Percentiles rank a stretch among this genome's conserved stretches.
phyloP scores from a whole-genome alignment of 2,329 filamentous ascomycete genomes.

The Metarhizium album region DNA sequence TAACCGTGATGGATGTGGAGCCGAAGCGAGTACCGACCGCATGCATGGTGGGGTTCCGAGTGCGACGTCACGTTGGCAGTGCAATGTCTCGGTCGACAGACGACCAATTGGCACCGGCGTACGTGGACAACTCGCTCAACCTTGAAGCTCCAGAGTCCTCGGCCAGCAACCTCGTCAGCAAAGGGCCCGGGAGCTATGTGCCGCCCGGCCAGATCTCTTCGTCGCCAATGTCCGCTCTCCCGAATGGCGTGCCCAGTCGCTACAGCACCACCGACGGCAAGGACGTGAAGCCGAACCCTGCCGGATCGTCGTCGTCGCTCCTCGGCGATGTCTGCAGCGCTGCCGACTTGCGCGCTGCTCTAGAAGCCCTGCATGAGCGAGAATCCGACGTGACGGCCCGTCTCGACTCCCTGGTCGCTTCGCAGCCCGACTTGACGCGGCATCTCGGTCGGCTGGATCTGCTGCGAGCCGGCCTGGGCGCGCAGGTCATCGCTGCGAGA shows the following conservation, averaged over 20 bases:
- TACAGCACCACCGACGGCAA: constrained; percentile 20
- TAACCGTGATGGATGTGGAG: too few species aligned
- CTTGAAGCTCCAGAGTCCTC: background rate
- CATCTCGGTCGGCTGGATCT: constrained; percentile 83
- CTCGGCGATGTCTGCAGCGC: constrained; percentile 64
- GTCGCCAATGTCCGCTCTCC: constrained; percentile 36
- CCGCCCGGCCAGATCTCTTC: constrained; percentile 25
- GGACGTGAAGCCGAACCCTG: constrained; percentile 14
- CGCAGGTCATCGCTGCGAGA: constrained; percentile 75
- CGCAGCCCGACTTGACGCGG: constrained; percentile 76
- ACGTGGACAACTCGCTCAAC: background rate
- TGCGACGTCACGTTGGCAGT: background rate
- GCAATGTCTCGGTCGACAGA: too few species aligned
- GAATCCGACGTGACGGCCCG: constrained; percentile 65
- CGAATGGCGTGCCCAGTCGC: constrained; percentile 32
- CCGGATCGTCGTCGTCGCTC: constrained; percentile 16
- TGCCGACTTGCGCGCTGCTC: constrained; percentile 67
- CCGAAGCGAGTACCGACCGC: too few species aligned
- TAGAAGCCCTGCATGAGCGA: constrained; percentile 63
- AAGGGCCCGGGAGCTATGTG: constrained; percentile 29
- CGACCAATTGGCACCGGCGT: too few species aligned
- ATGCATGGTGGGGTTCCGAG: too few species aligned
- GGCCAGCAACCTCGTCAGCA: background rate
- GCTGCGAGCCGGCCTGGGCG: constrained; percentile 75
- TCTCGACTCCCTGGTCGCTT: constrained; percentile 66